Evolutionary conservation across 495 filamentous ascomycete genomes (phyloP).

Genomic region (Hyaloscypha bicolor): DNA sequence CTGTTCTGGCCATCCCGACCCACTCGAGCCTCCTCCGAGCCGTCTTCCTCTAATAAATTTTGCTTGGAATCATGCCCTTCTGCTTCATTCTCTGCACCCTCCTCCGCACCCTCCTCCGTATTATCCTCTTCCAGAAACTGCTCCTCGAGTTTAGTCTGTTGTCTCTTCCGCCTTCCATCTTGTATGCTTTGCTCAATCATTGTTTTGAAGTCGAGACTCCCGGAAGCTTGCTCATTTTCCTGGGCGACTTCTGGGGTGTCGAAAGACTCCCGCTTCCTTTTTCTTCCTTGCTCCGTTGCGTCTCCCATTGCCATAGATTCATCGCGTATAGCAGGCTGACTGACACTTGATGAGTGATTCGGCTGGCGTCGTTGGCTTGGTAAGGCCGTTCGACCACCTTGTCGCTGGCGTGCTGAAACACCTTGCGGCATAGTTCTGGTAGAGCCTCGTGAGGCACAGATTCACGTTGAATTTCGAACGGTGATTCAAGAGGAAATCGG

Average conservation of each 20-base stretch:
- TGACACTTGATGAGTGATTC: neutral
- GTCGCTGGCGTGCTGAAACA: neutral
- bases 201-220: neutral
- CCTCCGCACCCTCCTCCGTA: neutral
- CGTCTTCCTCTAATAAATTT: neutral
- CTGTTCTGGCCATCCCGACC: neutral
- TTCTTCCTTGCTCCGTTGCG: neutral
- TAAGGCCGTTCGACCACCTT: neutral
- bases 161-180: neutral
- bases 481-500: too few relatives aligned
- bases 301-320: neutral
- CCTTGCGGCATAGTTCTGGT: neutral
- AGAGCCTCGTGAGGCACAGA: neutral
- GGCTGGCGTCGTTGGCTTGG: neutral
- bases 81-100: too few relatives aligned
- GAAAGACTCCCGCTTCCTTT: neutral
- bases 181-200: neutral
- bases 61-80: too few relatives aligned
- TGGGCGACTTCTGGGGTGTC: neutral
- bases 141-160: neutral
- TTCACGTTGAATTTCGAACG: too few relatives aligned
- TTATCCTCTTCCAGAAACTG: neutral
- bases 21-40: neutral
- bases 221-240: neutral
- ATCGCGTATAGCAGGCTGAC: neutral